Conservation (phyloP, 306 rosid species). For the Ammopiptanthus mongolicus region DNA sequence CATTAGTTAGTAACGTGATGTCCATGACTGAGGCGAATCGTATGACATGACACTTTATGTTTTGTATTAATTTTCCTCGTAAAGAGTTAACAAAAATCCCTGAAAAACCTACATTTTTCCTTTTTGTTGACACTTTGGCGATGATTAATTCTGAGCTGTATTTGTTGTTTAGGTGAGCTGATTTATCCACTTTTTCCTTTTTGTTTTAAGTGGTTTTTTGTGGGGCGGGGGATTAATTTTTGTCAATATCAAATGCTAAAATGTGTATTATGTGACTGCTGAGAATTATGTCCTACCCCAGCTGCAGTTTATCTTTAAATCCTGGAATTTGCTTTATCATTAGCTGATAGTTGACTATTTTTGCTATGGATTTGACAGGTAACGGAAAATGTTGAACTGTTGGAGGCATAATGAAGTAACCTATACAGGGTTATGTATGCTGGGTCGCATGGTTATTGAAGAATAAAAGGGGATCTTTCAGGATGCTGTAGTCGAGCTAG, state of each 20-base stretch:
- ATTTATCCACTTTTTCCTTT: neutral
- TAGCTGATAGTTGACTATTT: neutral
- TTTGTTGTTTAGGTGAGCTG: neutral
- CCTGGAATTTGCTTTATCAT: neutral
- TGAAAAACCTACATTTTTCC: neutral
- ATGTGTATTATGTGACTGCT: neutral
- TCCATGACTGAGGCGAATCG: neutral
- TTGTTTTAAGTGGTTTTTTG: neutral
- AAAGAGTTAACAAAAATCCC: neutral
- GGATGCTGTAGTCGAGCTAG: neutral
- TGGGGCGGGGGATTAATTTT: neutral
- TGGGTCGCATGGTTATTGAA: neutral
- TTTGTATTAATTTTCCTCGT: neutral
- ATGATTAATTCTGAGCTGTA: neutral
- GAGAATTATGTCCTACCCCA: neutral
- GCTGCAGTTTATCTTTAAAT: neutral
- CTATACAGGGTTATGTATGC: neutral
- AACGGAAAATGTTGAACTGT: neutral
- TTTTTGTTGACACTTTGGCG: neutral
- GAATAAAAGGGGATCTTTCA: slow-evolving; percentile 7
- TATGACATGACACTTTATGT: neutral
- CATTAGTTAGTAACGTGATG: neutral
- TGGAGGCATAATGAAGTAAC: neutral
- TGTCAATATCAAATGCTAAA: neutral
- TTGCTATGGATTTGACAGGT: neutral